phyloP scores from a whole-genome alignment of 441 rosid species.

The Melastoma candidum region DNA sequence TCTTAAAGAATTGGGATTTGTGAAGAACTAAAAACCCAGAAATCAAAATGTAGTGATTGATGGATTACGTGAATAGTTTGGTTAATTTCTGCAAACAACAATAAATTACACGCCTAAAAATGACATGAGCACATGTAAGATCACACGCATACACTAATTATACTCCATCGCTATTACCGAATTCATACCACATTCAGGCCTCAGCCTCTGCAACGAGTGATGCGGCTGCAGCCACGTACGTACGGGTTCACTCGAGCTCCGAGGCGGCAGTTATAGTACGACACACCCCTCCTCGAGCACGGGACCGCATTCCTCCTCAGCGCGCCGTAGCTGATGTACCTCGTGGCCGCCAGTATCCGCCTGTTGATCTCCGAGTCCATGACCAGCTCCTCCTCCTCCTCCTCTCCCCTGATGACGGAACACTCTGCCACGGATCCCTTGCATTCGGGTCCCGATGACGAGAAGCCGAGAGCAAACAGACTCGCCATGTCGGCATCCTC shows the following conservation, averaged over 20 bases:
- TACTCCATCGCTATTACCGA: no score
- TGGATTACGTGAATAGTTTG: no score
- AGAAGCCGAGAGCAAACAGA: slow-evolving; percentile 1
- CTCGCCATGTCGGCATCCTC: slow-evolving; percentile 7
- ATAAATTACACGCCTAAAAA: no score
- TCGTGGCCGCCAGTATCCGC: slow-evolving; percentile 12
- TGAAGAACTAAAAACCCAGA: no score
- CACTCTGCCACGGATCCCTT: slow-evolving; percentile 68
- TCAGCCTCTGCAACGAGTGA: slow-evolving; percentile 13
- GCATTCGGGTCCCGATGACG: slow-evolving; percentile 36
- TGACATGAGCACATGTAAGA: no score
- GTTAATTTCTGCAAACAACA: no score
- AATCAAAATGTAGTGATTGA: no score
- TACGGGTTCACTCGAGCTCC: slow-evolving; percentile 11
- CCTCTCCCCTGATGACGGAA: slow-evolving; percentile 23
- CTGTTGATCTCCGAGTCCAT: slow-evolving; percentile 17
- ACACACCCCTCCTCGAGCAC: slow-evolving; percentile 16
- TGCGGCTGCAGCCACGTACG: slow-evolving; percentile 11
- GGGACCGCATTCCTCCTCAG: slow-evolving; percentile 13
- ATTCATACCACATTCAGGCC: not conserved
- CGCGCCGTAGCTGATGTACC: slow-evolving; percentile 18
- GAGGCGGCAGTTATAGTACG: slow-evolving; percentile 18
- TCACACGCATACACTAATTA: no score
- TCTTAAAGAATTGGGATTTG: no score
- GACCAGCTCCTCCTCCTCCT: slow-evolving; percentile 12